phyloP scores from a whole-genome alignment of 2,329 filamentous ascomycete genomes.

The Colletotrichum musicola region DNA sequence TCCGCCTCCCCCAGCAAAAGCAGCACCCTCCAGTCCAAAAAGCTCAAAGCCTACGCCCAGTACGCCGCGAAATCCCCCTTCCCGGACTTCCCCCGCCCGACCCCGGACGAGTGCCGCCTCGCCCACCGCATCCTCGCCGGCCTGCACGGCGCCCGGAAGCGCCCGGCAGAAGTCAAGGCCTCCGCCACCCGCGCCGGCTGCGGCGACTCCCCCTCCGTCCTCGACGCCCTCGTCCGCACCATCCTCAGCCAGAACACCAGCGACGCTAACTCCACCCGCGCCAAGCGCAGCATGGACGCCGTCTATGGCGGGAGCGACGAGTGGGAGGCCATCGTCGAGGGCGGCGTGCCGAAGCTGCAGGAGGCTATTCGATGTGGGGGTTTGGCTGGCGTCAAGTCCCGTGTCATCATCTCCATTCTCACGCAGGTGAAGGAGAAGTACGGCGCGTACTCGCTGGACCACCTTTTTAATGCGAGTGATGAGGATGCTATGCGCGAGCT shows the following conservation, averaged over 20 bases:
- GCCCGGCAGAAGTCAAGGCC: constrained; percentile 71
- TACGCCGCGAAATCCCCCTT: constrained; percentile 69
- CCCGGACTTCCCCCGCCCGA: constrained; percentile 75
- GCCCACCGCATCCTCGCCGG: constrained; percentile 75
- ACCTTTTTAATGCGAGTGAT: constrained; percentile 57
- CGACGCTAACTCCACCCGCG: constrained; percentile 68
- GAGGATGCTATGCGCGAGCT: constrained; percentile 64
- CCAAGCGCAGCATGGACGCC: constrained; percentile 62
- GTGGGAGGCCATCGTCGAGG: constrained; percentile 57
- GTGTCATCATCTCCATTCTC: constrained; percentile 77
- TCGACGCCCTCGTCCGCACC: constrained; percentile 65
- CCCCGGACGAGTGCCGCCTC: constrained; percentile 74
- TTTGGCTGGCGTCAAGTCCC: constrained; percentile 78
- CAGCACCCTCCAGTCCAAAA: constrained; percentile 53
- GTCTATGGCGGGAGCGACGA: constrained; percentile 57
- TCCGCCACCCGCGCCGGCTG: constrained; percentile 75
- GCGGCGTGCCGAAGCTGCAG: constrained; percentile 55
- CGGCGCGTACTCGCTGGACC: constrained; percentile 61
- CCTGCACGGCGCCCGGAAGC: constrained; percentile 73
- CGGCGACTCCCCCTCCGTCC: constrained; percentile 62
- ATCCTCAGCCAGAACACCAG: constrained; percentile 68
- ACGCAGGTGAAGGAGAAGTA: constrained; percentile 67
- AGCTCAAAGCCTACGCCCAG: constrained; percentile 57
- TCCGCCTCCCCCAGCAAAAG: constrained; percentile 37
- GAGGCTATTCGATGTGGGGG: constrained; percentile 79